Percentiles rank a stretch among this genome's conserved stretches.
These are phyloP conservation scores for Trichosporon inkin DNA, from an alignment of 1,284 basidiomycete genomes.

Conservation along the genomic window DNA sequence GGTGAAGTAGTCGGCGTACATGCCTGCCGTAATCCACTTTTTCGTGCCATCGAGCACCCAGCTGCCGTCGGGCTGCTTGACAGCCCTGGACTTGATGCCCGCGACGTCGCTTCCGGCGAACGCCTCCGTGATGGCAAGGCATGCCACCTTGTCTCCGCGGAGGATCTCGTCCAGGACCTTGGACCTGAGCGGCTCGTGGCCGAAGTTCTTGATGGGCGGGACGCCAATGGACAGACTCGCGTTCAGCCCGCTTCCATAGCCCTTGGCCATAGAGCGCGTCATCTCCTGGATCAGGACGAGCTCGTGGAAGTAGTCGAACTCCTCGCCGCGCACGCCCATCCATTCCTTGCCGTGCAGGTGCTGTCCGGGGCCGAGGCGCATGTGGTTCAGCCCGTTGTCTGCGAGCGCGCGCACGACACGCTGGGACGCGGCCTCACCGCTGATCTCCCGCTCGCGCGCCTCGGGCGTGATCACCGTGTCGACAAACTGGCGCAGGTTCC, in stretches of 20 bases:
- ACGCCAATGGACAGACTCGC: slow-evolving; percentile 68
- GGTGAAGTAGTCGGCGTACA: slow-evolving; percentile 50
- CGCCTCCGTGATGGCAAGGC: slow-evolving; percentile 83
- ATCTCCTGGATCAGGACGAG: slow-evolving; percentile 86
- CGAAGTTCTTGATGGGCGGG: slow-evolving; percentile 60
- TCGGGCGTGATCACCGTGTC: slow-evolving; percentile 56
- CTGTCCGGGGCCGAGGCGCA: slow-evolving; percentile 75
- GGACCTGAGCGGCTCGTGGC: slow-evolving; percentile 55
- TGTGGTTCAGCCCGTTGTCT: slow-evolving; percentile 73
- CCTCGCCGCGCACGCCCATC: slow-evolving; percentile 79
- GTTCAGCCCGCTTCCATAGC: slow-evolving; percentile 72
- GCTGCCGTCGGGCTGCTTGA: slow-evolving; percentile 73
- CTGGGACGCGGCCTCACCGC: slow-evolving; percentile 61
- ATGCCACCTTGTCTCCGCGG: slow-evolving; percentile 61
- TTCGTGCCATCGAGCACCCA: slow-evolving; percentile 82
- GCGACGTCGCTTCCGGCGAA: slow-evolving; percentile 88
- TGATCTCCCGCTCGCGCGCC: slow-evolving; percentile 64
- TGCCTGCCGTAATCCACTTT: slow-evolving; percentile 88
- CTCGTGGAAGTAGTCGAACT: slow-evolving; percentile 72
- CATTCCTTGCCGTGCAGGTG: slow-evolving; percentile 77
- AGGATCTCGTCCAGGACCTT: slow-evolving; percentile 76
- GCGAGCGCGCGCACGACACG: slow-evolving; percentile 48
- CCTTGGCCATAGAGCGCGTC: slow-evolving; percentile 69
- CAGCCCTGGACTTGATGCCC: slow-evolving; percentile 74
- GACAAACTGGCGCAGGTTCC: slow-evolving; percentile 54